Evolutionary conservation across 495 filamentous ascomycete species (phyloP), one percentile per base, ranked within the genome.

Genomic region (Penicillium roqueforti): DNA sequence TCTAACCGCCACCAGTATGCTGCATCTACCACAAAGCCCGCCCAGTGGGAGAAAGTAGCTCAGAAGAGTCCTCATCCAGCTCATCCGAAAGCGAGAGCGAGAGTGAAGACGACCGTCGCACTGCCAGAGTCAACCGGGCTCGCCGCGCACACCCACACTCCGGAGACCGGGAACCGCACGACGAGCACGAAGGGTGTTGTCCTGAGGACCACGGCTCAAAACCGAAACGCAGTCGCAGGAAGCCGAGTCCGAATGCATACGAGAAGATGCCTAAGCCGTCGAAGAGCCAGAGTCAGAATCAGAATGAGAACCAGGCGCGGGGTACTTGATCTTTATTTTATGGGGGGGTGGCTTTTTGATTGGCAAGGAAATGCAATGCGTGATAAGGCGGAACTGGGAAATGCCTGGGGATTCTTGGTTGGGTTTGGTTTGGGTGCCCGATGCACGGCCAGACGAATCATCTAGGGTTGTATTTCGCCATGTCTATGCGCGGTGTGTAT

Each of bases 21-120:
- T 99, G 93, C 69, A 97, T 97, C 67, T 99, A 97, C 76, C 91
- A 95, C 75, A 87, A 88, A 54, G 83, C 89, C 3, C 86, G 84
- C 47, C 82, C 79, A 37, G 82, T 91, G 8, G 93, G 87, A 68
- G 93, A 97, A 68, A 95, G 89, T 14, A 89, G 84, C 56, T 87
- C 86, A 51, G 87, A 91, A 53, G 87, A 91, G 60, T 87, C 84
- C 57, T 78, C 85, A 11, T 84, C 83, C 25, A 83, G 79, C 39
- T 82, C 80, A 14, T 82, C 78, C 43, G 84, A 83, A 52, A 83
- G 84, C 25, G 77, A 83, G 51, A 83, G 80, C 22, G 83, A 81
- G 14, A 71, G 68, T 23, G 78, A 78, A 26, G 53, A 58, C 4
- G 73, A 73, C 40, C 60, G 62, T 18, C 53, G 72, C 61, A 41